Percentiles rank a stretch among this genome's conserved stretches.
Evolutionary conservation across 768 basidiomycete species (phyloP).

Genomic region (Mycena olivaceomarginata): DNA sequence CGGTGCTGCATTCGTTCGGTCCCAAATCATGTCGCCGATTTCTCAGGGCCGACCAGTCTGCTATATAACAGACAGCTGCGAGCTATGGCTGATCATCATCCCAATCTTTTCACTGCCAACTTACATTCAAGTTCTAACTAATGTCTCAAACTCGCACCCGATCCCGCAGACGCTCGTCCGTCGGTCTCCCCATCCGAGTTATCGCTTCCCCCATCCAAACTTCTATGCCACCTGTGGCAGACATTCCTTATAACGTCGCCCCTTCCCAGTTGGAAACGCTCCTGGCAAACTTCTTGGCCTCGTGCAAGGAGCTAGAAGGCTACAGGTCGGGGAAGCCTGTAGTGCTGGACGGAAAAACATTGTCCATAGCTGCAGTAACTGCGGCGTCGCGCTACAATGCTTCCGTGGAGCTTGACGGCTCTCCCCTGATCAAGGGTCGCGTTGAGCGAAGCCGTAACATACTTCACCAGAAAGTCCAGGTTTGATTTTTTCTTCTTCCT

Average conservation of each 20-base stretch:
- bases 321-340: slow-evolving; percentile 83
- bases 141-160: slow-evolving; percentile 44
- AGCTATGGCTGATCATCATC: slow-evolving; percentile 21
- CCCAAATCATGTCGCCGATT: slow-evolving; percentile 13
- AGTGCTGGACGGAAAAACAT: slow-evolving; percentile 79
- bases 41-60: background rate
- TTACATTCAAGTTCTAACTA: slow-evolving; percentile 17
- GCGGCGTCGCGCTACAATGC: slow-evolving; percentile 82
- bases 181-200: slow-evolving; percentile 35
- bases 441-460: slow-evolving; percentile 79
- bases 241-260: slow-evolving; percentile 38
- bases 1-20: slow-evolving; percentile 9
- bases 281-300: slow-evolving; percentile 74
- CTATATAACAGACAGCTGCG: slow-evolving; percentile 36
- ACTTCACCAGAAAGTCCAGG: slow-evolving; percentile 76
- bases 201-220: slow-evolving; percentile 41
- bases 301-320: slow-evolving; percentile 75
- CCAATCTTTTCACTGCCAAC: slow-evolving; percentile 2
- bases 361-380: slow-evolving; percentile 87
- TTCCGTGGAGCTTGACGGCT: slow-evolving; percentile 69
- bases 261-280: slow-evolving; percentile 57
- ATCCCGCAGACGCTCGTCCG: slow-evolving; percentile 36
- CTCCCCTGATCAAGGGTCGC: slow-evolving; percentile 66
- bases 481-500: background rate
- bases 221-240: slow-evolving; percentile 42